Base-by-base conservation (phyloP, 768 basidiomycete species). In the Sporobolomyces phaffii region DNA sequence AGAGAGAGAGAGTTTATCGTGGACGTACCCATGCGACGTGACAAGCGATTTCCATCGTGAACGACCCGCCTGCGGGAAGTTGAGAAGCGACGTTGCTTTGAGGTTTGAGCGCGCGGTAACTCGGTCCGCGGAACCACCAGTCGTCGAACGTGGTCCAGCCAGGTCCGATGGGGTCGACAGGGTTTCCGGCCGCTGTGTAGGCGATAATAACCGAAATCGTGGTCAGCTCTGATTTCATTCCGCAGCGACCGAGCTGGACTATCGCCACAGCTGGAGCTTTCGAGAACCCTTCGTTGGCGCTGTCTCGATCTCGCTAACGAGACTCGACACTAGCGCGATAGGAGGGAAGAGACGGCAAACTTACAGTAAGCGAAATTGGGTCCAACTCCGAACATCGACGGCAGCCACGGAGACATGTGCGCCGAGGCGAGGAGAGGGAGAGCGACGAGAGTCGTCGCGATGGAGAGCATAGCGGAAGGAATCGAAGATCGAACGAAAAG, bases 111-210 rank as follows among this genome's bases (percentile, higher is more conserved):
- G 31, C 33, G 2, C 69, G 45, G 33, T n/a, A 60, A 11, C 33
- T 49, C 2, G 69, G 69, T 10, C 69, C 69, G 7, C 70, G 62
- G 60, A 71, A 71, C 70, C 69, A 71, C 61, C 58, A 59, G 22
- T 48, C 48, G 48, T 62, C 53, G 20, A 57, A 54, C 4, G 47
- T 36, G 15, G 40, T 41, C 43, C 29, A n/a, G 22, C 34, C 54
- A 14, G 65, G 65, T 1, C 65, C 65, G 26, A 67, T 49, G 9
- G 65, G 65, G 18, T 26, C 54, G 53, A 62, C 65, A 17, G 61
- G 61, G 51, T 62, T 45, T 38, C 50, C 43, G 22, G 50, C 61
- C 24, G 50, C 43, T 62, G 38, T 17, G 38, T 17, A 38, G 10
- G 38, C n/a, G 38, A 38, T 38, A 38, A 38, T 17, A 17, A 9